These are phyloP conservation scores for Gossypium sturtianum DNA, from an alignment of 345 rosid species.

Conservation along the genomic window DNA sequence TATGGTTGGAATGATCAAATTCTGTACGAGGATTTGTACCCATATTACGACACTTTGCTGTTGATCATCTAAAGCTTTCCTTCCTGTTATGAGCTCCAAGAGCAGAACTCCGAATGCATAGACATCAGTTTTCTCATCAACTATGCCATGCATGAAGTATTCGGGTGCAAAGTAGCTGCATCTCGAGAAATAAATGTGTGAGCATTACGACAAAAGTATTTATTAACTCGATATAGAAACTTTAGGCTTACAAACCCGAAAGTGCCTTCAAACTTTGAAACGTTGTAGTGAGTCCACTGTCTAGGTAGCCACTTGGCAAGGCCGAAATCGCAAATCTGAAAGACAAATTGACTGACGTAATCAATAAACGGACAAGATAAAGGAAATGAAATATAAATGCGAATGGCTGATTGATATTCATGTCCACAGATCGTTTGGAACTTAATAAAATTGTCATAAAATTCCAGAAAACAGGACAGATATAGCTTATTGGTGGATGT, in stretches of 20 bases:
- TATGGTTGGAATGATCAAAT: not conserved
- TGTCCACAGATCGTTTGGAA: not conserved
- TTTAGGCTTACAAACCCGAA: slow-evolving; percentile 57
- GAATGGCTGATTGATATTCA: slow-evolving; percentile 4
- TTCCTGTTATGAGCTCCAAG: slow-evolving; percentile 82
- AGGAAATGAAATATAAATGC: not conserved
- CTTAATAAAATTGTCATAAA: not conserved
- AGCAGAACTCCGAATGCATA: slow-evolving; percentile 87
- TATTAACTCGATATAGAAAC: not conserved
- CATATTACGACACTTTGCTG: slow-evolving; percentile 73
- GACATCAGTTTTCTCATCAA: slow-evolving; percentile 90
- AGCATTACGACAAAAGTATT: not conserved
- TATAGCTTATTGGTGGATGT: not conserved
- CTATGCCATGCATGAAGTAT: slow-evolving; percentile 88
- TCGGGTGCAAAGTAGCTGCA: slow-evolving; percentile 92
- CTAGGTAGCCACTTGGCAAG: slow-evolving; percentile 92
- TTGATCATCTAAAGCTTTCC: slow-evolving; percentile 59
- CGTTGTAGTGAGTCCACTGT: slow-evolving; percentile 76
- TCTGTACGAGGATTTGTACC: slow-evolving; percentile 35
- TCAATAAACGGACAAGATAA: slow-evolving; percentile 9
- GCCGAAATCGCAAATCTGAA: slow-evolving; percentile 88
- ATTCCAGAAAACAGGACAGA: not conserved
- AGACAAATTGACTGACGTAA: slow-evolving; percentile 1
- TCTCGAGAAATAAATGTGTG: not conserved
- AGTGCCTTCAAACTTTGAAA: slow-evolving; percentile 91